Base-by-base conservation (phyloP, 805 yeast species). In the Kurtzmaniella fragi region DNA sequence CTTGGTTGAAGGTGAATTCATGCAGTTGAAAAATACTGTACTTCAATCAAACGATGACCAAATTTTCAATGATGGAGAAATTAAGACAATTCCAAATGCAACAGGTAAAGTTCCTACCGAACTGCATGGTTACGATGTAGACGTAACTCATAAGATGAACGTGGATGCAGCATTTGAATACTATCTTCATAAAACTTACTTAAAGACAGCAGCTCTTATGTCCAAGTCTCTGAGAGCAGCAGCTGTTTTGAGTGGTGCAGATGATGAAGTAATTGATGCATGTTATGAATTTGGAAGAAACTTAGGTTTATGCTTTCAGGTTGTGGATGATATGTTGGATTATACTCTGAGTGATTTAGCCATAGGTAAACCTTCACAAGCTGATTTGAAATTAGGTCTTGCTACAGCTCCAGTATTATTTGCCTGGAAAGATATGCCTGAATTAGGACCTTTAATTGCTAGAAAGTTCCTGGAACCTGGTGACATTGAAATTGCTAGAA, bases 1-100 rank as follows among this genome's bases (percentile, higher is more conserved):
- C 58, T 72, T 93, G 43, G 98, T 93, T 1, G 99, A 93, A 65
- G 99, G 99, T 37, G 99, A 93, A 65, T 91, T 93, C 59, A 93
- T 93, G 98, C 99, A 93, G 66, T 76, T 93, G 69, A 90, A 91
- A 52, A 93, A 93, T 63, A 88, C 96, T 0, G 93, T 90, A 6
- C 66, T 84, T 31, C 62, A 52, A 42, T n/a, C 17, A 28, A 48
- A 48, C 34, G 75, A 70, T 43, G 78, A 77, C 27, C 57, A 62
- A 33, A 60, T 70, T 15, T 66, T 71, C 42, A 86, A 76, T 45
- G 75, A 66, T 40, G 72, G 73, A 3, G 75, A 67, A 37, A 36
- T 53, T 34, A 53, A 75, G 61, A 45, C 48, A 25, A 60, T 77
- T 12, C 88, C 88, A 4, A 49, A 52, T 11, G 74, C 82, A 30